These are phyloP conservation scores for Vaccinium myrtillus DNA, from an alignment of 148 eudicot genomes.

Conservation along the genomic window DNA sequence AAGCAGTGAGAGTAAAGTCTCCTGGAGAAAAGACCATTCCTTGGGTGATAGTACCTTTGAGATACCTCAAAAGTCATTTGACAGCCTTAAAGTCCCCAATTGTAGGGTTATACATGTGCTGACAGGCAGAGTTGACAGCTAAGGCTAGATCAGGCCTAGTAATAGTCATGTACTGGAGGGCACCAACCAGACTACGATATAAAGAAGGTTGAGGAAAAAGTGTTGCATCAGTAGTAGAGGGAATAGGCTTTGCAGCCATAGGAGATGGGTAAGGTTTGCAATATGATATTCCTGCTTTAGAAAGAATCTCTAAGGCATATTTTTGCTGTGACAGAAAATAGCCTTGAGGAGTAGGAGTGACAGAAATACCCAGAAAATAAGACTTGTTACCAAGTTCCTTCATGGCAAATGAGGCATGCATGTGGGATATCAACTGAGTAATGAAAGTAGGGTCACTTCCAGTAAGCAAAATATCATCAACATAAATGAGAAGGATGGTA, in stretches of 20 bases:
- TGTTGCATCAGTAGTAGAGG: background rate
- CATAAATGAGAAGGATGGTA: background rate
- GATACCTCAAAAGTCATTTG: background rate
- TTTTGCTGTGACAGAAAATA: background rate
- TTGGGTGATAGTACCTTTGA: background rate
- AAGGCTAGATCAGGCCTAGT: background rate
- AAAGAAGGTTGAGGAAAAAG: background rate
- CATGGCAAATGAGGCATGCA: background rate
- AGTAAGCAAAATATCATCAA: background rate
- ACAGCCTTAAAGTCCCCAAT: background rate
- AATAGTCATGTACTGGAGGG: background rate
- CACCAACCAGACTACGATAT: background rate
- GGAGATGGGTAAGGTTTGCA: background rate
- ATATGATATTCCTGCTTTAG: background rate
- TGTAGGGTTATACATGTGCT: background rate
- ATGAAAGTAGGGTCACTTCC: background rate
- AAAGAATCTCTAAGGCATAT: background rate
- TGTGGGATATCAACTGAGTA: background rate
- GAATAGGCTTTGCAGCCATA: background rate
- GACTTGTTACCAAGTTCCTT: background rate
- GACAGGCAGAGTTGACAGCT: background rate
- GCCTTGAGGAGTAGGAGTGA: background rate
- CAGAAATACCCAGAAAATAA: background rate
- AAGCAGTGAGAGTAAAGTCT: background rate
- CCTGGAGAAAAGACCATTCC: background rate